Base-by-base conservation (phyloP, 805 yeast species). In the Starmera amethionina region DNA sequence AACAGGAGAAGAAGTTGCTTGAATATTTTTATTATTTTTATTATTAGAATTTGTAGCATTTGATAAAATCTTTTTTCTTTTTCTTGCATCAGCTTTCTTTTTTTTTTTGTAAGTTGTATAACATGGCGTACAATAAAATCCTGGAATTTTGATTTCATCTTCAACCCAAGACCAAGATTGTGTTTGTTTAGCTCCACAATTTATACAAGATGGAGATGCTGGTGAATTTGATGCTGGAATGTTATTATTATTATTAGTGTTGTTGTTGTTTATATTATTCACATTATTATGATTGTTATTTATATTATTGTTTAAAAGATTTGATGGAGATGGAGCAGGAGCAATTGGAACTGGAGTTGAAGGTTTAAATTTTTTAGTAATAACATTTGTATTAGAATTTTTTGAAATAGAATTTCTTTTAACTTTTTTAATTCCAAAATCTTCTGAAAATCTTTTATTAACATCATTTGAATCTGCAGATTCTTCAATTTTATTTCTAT, bases 141-240 rank as follows among this genome's bases (percentile, higher is more conserved):
- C 59, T 37, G 27, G 27, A 22, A 54, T 49, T 31, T 45, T 44
- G 1, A 46, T 36, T 15, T 44, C 43, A 27, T 53, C 57, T 36
- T 53, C 51, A 45, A 46, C 48, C 56, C 55, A 54, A 41, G 49
- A 50, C 59, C 59, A 55, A 16, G 45, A 50, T 36, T 51, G 51
- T 1, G 57, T 49, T 12, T 50, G 48, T n/a, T 37, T 27, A 1
- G 56, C 46, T 29, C 48, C 46, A 41, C 59, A 55, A 32, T 54
- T 54, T 43, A 47, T 43, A 39, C 56, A 52, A 10, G n/a, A n/a
- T 25, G 41, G 41, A 5, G 34, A 16, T 11, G 28, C 28, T 22
- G 36, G 36, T 19, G 36, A n/a, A 22, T 13, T 22, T 22, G 27
- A 22, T 22, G 27, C 6, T 22, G 27, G 5, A 22, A 22, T 22